Conservation (phyloP, 192 early-diverging fungal species). For the Podochytrium sp. region DNA sequence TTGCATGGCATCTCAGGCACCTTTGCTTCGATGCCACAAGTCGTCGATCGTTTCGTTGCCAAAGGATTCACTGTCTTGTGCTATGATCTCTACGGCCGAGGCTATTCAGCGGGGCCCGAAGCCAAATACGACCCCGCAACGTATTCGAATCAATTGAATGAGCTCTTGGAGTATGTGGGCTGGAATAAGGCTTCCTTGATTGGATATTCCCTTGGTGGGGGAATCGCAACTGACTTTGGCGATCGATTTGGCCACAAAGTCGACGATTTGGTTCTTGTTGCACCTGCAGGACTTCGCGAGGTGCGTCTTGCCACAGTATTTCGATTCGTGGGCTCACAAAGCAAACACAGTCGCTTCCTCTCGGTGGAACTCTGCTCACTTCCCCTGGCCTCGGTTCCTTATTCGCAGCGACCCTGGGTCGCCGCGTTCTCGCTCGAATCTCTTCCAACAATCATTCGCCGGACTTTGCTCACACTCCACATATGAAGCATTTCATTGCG, state of each 20-base stretch:
- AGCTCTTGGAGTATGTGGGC: conserved; percentile 46
- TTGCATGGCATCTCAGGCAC: conserved; percentile 47
- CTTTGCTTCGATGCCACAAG: conserved; percentile 26
- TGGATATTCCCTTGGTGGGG: conserved; percentile 56
- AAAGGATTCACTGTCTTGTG: conserved; percentile 45
- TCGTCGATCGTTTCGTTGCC: conserved; percentile 34
- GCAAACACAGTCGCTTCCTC: neutral
- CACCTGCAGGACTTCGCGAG: conserved; percentile 50
- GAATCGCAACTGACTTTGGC: conserved; percentile 50
- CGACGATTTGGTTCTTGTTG: conserved; percentile 43
- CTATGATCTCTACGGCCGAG: conserved; percentile 57
- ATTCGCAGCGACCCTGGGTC: neutral
- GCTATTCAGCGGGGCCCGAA: conserved; percentile 48
- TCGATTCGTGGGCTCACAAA: neutral
- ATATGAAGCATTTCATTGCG: conserved; percentile 1
- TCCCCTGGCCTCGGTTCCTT: neutral
- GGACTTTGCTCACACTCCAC: neutral
- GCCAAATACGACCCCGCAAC: conserved; percentile 39
- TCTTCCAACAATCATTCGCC: neutral
- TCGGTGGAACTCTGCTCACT: neutral
- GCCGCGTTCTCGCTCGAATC: neutral
- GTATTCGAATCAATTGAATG: conserved; percentile 47
- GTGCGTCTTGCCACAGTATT: neutral
- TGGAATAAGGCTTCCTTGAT: conserved; percentile 45
- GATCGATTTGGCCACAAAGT: conserved; percentile 45